Base-by-base conservation (phyloP, 2,329 filamentous ascomycete species). In the Diaporthe destruens region DNA sequence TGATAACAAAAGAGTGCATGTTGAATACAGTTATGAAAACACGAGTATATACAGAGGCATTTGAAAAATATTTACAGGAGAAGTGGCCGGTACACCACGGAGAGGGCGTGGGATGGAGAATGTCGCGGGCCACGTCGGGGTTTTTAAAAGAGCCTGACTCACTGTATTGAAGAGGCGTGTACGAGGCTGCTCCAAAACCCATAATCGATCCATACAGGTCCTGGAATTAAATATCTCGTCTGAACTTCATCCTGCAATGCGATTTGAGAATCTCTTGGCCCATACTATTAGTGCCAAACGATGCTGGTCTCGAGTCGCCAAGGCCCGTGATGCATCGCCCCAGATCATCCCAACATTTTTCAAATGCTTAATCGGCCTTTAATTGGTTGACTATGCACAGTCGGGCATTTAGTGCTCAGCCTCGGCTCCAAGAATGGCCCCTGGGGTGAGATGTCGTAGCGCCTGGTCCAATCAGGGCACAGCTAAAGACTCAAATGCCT, bases 261-360 rank as follows among this genome's bases (percentile, higher is more conserved):
- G 61, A 65, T 65, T 65, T 12, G 61, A 51, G 32, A 51, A 25
- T 51, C 20, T 65, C 29, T 25, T 51, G 44, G 61, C 61, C 23
- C 32, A 8, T 44, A 36, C 44, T 29, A 65, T 51, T 36, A 51
- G 20, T 34, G 12, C 61, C 44, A 65, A 65, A 65, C 61, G 61
- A 65, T 7, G 61, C 44, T 65, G 61, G 61, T 51, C 61, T 65
- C 61, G 61, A 44, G 61, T 65, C 32, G 44, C 61, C 61, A 65
- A 51, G 61, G 20, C 61, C 44, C 61, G 61, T 36, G 32, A 65
- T 65, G 61, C 61, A 51, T 20, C 29, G 44, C 44, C 44, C 29
- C 29, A 29, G 61, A 23, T 39, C 29, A 11, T 65, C 61, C 61
- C 44, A 51, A 51, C 29, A 25, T 18, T 34, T 1, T n/a, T 18